Percentiles rank a stretch among this genome's conserved stretches.
Evolutionary conservation across 2,329 filamentous ascomycete species (phyloP).

Genomic region (Diaporthe citrichinensis): DNA sequence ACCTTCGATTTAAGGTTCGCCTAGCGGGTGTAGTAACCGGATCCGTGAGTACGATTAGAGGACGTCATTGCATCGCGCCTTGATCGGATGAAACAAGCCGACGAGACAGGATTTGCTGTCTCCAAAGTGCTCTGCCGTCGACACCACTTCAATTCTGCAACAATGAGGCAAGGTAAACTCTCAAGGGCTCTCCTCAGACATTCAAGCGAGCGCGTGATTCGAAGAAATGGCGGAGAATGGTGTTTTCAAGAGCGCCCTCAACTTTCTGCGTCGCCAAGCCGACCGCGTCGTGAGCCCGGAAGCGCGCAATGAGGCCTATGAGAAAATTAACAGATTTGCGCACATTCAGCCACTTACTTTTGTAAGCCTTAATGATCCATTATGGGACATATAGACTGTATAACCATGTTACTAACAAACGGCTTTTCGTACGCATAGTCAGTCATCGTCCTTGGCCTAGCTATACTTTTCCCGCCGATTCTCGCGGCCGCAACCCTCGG

Average conservation of each 20-base stretch:
- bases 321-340: not conserved
- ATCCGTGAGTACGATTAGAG: not conserved
- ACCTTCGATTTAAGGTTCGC: no score
- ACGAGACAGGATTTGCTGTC: not conserved
- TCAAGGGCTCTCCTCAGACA: not conserved
- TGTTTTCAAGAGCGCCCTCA: not conserved
- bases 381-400: accelerated
- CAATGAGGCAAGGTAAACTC: no score
- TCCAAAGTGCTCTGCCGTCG: no score
- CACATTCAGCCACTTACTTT: not conserved
- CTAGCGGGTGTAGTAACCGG: not conserved
- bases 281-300: not conserved
- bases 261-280: not conserved
- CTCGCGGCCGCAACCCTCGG: not conserved
- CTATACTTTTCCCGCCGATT: not conserved
- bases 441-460: not conserved
- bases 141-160: not conserved
- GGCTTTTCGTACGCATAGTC: not conserved
- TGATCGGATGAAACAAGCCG: not conserved
- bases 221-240: not conserved
- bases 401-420: not conserved
- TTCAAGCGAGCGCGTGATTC: not conserved
- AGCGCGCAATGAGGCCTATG: not conserved
- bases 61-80: not conserved
- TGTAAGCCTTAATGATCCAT: not conserved